Evolutionary conservation across 2,329 filamentous ascomycete species (phyloP), one percentile per base, ranked within the genome.

Genomic region (Bipolaris gigantea): DNA sequence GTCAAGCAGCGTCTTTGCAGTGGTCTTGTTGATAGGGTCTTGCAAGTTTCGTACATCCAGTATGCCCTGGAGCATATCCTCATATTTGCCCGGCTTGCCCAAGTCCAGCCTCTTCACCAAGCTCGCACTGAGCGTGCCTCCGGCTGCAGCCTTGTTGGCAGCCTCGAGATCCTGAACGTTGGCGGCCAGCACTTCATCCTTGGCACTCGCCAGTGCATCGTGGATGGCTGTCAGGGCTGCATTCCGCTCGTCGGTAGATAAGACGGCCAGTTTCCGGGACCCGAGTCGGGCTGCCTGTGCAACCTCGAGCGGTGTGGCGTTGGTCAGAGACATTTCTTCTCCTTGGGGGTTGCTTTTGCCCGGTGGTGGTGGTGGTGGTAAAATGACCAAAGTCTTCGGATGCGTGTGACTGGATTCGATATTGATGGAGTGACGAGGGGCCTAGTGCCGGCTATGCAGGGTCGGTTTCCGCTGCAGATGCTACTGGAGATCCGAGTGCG

Each of bases 21-120:
- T 92, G 49, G 94, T 82, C 71, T 88, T 89, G 67, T 93, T 93
- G 67, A 97, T 84, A 62, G 94, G 94, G 77, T 99, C 94, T 44
- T 89, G 84, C 25, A 99, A 81, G 46, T 85, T 83, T 62, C 89
- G 83, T 57, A 99, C 94, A 76, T 96, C 91, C 56, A 95, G 77
- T 57, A 99, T 95, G 23, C 94, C 94, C 78, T 92, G 89, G 61
- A 99, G 81, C 94, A 99, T 97, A 71, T 97, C 94, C 70, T 97
- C 92, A 81, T 89, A 99, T 78, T 97, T 97, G 54, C 93, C 93
- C 70, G 86, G 85, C 73, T 89, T 89, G 44, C 85, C 86, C 44
- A 99, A 80, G 75, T 99, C 93, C 57, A 99, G 82, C 51, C 94
- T 84, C 67, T 95, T 94, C 30, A 97, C 84, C 21, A 97, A 82